Conservation (phyloP, 176 grass and related monocot genomes). For the Lolium rigidum region DNA sequence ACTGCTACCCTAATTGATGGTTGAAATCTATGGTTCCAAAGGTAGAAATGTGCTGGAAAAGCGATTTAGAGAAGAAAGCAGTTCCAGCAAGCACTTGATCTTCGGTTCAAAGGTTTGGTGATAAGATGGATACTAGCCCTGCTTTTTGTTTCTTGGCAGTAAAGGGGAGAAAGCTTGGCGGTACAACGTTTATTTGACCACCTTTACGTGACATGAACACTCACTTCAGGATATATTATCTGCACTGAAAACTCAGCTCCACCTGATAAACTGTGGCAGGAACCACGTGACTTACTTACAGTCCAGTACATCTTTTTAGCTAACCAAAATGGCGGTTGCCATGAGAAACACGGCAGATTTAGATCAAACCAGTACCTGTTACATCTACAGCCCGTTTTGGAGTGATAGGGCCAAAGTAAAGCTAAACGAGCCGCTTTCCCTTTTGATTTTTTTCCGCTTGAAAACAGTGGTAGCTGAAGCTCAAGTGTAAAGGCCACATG, state of each 20-base stretch:
- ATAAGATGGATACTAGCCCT: not conserved
- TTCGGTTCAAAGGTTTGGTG: slow-evolving; percentile 4
- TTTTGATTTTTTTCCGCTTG: too few relatives aligned
- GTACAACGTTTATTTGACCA: not conserved
- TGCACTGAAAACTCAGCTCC: not conserved
- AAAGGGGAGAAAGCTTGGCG: not conserved
- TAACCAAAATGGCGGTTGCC: not conserved
- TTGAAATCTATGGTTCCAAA: not conserved
- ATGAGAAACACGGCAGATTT: not conserved
- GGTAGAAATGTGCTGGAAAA: not conserved
- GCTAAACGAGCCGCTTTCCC: not conserved
- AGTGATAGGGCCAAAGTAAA: not conserved
- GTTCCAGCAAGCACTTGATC: not conserved
- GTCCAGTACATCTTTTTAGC: not conserved
- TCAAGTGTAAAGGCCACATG: not conserved
- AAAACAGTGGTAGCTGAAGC: slow-evolving; percentile 16
- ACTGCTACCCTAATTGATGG: not conserved
- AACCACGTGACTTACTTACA: not conserved
- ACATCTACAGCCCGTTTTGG: not conserved
- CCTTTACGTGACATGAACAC: not conserved
- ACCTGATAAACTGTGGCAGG: not conserved
- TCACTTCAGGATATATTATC: not conserved
- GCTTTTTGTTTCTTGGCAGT: not conserved
- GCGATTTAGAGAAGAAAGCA: not conserved
- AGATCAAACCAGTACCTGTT: not conserved